These are phyloP conservation scores for Phyllosticta citribraziliensis DNA, from an alignment of 2,329 filamentous ascomycete genomes.

Conservation along the genomic window DNA sequence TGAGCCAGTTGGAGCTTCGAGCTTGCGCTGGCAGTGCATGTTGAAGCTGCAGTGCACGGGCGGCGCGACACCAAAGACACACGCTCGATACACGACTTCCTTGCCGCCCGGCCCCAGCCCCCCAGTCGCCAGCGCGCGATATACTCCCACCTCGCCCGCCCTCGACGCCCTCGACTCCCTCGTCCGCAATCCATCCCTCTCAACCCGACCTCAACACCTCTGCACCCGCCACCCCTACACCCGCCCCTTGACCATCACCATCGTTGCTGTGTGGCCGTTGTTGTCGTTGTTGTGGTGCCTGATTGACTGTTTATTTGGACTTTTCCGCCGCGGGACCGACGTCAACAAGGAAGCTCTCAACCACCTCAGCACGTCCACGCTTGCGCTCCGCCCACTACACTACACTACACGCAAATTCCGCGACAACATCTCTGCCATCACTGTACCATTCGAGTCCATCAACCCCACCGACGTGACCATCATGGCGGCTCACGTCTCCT, in stretches of 20 bases:
- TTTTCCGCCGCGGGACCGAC: neutral
- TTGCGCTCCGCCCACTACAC: neutral
- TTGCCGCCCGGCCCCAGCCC: neutral
- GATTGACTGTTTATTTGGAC: conserved; percentile 1
- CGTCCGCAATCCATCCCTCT: neutral
- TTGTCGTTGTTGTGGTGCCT: neutral
- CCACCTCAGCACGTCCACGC: conserved; percentile 1
- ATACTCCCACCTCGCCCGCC: conserved; percentile 1
- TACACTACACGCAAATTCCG: conserved; percentile 2
- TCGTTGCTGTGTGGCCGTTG: neutral
- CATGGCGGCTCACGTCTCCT: conserved; percentile 23
- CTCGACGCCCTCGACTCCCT: conserved; percentile 3
- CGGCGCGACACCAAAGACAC: conserved; percentile 8
- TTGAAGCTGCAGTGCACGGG: neutral
- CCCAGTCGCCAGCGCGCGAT: neutral
- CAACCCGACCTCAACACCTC: neutral
- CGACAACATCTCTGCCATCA: neutral
- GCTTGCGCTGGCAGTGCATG: neutral
- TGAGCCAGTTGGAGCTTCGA: neutral
- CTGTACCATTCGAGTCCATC: neutral
- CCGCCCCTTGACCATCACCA: neutral
- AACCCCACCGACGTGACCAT: neutral
- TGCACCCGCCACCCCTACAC: too few relatives aligned
- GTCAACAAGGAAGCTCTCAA: conserved; percentile 6
- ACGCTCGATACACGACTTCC: conserved; percentile 6